phyloP scores from a whole-genome alignment of 2,329 filamentous ascomycete genomes.

The Nemania serpens region DNA sequence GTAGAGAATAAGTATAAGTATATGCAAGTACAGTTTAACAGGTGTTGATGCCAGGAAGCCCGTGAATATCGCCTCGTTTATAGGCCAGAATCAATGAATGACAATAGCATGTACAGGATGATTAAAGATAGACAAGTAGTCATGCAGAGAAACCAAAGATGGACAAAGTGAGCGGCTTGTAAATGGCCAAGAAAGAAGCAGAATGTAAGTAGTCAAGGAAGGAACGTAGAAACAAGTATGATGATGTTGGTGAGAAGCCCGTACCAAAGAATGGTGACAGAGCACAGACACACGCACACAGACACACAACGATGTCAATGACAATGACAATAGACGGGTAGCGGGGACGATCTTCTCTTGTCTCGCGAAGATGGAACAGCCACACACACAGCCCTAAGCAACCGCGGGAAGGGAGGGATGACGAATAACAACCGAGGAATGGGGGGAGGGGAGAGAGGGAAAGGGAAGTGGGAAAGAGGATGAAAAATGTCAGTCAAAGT shows the following conservation, averaged over 20 bases:
- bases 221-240: constrained; percentile 10
- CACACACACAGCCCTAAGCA: constrained; percentile 26
- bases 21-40: no score
- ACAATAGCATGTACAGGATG: not conserved
- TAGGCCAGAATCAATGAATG: not conserved
- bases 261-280: constrained; percentile 25
- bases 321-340: constrained; percentile 31
- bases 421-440: constrained; percentile 4
- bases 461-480: constrained; percentile 19
- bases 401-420: constrained; percentile 23
- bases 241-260: constrained; percentile 28
- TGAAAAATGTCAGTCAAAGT: not conserved
- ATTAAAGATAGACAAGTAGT: constrained; percentile 10
- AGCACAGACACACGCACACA: not conserved
- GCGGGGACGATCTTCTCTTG: constrained; percentile 32
- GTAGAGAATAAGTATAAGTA: not conserved
- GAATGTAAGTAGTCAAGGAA: constrained; percentile 5
- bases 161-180: constrained; percentile 19
- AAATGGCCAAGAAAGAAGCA: constrained; percentile 6
- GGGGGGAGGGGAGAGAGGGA: not conserved
- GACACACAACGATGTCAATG: constrained; percentile 9
- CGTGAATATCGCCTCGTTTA: not conserved
- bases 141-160: constrained; percentile 4
- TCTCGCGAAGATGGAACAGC: constrained; percentile 31
- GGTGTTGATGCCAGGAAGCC: not conserved